phyloP scores from a whole-genome alignment of 2,329 filamentous ascomycete genomes.

The Fusarium sp. region DNA sequence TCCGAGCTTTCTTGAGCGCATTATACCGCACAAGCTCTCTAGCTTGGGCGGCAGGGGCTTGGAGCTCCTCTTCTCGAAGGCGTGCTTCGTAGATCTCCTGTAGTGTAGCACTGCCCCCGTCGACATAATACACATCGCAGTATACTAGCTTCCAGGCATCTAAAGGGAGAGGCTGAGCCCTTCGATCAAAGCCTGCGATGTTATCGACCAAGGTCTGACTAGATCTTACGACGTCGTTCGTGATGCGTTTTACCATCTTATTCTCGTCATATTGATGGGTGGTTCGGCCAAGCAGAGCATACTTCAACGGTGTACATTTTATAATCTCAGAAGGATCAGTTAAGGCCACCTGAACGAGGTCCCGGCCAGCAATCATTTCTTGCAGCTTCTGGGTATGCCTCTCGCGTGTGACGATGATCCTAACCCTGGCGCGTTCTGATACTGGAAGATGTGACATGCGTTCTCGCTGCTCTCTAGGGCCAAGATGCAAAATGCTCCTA shows the following conservation, averaged over 20 bases:
- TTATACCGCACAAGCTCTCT: conserved; percentile 17
- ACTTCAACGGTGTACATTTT: neutral
- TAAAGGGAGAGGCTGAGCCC: neutral
- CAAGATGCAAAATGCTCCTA: conserved; percentile 12
- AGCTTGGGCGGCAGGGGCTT: conserved; percentile 6
- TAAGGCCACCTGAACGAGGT: conserved; percentile 20
- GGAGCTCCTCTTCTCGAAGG: conserved; percentile 25
- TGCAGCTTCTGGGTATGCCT: neutral
- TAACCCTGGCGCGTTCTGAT: neutral
- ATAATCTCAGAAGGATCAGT: conserved; percentile 6
- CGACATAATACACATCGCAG: conserved; percentile 24
- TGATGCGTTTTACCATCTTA: conserved; percentile 1
- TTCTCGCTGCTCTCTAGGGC: neutral
- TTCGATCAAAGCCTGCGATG: neutral
- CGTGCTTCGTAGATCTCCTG: conserved; percentile 11
- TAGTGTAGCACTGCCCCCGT: neutral
- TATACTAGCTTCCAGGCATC: conserved; percentile 28
- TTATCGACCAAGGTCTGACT: neutral
- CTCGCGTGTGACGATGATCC: neutral
- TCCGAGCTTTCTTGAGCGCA: conserved; percentile 7
- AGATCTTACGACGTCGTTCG: neutral
- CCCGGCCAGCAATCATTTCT: conserved; percentile 7
- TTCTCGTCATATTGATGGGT: neutral
- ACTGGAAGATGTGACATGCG: neutral
- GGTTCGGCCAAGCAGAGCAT: conserved; percentile 19